Evolutionary conservation across 2,329 filamentous ascomycete species (phyloP).

Genomic region (Paramyrothecium roridum): DNA sequence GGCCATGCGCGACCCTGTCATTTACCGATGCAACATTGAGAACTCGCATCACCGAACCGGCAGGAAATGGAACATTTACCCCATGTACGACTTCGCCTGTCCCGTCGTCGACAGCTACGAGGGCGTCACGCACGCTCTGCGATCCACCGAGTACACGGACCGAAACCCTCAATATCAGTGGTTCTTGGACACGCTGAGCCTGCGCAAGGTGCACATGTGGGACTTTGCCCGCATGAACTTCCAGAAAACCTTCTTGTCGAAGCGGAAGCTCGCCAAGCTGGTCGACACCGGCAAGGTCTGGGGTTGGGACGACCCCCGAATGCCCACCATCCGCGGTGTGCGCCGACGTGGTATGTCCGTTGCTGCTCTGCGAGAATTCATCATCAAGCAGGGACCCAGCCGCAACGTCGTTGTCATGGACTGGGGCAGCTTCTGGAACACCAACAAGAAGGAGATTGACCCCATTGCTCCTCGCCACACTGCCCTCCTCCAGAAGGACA

Average conservation of each 20-base stretch:
- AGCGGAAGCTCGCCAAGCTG: constrained; percentile 81
- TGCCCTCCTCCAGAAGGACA: constrained; percentile 66
- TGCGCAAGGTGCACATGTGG: constrained; percentile 80
- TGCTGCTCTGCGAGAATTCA: constrained; percentile 76
- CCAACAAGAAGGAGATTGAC: constrained; percentile 82
- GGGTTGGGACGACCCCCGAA: constrained; percentile 84
- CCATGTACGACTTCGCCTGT: constrained; percentile 84
- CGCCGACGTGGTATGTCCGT: constrained; percentile 76
- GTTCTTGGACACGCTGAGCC: constrained; percentile 72
- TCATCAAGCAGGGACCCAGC: constrained; percentile 78
- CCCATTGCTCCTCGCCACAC: constrained; percentile 72
- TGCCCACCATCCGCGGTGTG: constrained; percentile 81
- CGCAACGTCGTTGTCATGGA: constrained; percentile 83
- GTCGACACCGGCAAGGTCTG: constrained; percentile 73
- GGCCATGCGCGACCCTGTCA: constrained; percentile 92
- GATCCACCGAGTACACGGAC: constrained; percentile 85
- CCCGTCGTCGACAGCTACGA: constrained; percentile 78
- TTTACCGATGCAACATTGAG: constrained; percentile 82
- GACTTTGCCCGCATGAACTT: constrained; percentile 86
- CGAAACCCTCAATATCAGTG: constrained; percentile 84
- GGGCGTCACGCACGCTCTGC: constrained; percentile 78
- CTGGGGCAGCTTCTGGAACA: constrained; percentile 71
- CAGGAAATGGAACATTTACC: constrained; percentile 78
- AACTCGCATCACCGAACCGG: constrained; percentile 74
- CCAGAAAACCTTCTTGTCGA: constrained; percentile 76